These are phyloP conservation scores for Tricladium varicosporioides DNA, from an alignment of 2,329 filamentous ascomycete species.

Conservation along the genomic window DNA sequence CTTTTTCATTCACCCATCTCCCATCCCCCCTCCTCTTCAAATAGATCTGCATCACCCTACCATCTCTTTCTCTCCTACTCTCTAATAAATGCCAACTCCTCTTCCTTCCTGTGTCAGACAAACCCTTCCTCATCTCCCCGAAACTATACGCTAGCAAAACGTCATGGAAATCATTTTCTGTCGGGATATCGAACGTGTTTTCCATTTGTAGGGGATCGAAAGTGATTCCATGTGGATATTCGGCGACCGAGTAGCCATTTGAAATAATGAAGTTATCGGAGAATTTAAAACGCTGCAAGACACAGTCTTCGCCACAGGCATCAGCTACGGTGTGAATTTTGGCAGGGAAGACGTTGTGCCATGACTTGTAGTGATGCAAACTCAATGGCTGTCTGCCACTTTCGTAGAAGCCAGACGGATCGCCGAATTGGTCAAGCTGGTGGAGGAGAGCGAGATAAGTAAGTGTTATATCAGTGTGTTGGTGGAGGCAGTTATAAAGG, in stretches of 20 bases:
- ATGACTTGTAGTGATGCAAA: slow-evolving; percentile 35
- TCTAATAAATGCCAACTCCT: slow-evolving; percentile 53
- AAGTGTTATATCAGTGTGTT: slow-evolving; percentile 27
- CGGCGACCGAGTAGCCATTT: slow-evolving; percentile 29
- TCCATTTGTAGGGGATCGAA: slow-evolving; percentile 32
- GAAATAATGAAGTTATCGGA: slow-evolving; percentile 30
- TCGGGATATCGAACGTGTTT: slow-evolving; percentile 28
- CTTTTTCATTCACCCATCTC: slow-evolving; percentile 43
- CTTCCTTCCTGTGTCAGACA: slow-evolving; percentile 49
- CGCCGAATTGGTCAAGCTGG: slow-evolving; percentile 33
- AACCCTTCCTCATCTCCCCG: slow-evolving; percentile 46
- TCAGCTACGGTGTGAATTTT: slow-evolving; percentile 29
- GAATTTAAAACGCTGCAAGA: slow-evolving; percentile 33
- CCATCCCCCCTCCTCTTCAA: slow-evolving; percentile 50
- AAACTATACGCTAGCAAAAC: slow-evolving; percentile 40
- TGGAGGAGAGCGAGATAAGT: slow-evolving; percentile 28
- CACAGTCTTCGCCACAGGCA: slow-evolving; percentile 34
- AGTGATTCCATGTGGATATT: slow-evolving; percentile 32
- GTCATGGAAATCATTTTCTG: slow-evolving; percentile 30
- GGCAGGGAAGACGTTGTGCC: slow-evolving; percentile 27
- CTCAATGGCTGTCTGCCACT: slow-evolving; percentile 27
- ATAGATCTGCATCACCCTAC: slow-evolving; percentile 53
- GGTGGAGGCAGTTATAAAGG: slow-evolving; percentile 32
- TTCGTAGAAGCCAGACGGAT: slow-evolving; percentile 34
- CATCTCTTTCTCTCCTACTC: slow-evolving; percentile 45